Percentiles rank a stretch among this genome's conserved stretches.
phyloP scores from a whole-genome alignment of 2,329 filamentous ascomycete species.

The Anthostomella pinea region DNA sequence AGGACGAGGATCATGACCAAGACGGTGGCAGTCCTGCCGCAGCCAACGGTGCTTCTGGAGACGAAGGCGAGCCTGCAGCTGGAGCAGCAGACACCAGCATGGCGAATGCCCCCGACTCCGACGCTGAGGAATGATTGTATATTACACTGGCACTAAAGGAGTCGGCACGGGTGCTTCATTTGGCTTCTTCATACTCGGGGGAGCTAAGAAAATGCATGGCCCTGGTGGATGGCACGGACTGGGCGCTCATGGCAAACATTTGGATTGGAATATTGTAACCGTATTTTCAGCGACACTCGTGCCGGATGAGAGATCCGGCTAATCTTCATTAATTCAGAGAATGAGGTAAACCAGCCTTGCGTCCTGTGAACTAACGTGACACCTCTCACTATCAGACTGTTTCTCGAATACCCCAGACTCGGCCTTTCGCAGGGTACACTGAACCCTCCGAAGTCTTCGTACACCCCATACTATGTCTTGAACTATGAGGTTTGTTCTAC shows the following conservation, averaged over 20 bases:
- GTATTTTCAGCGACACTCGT: neutral
- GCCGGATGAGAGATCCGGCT: slow-evolving; percentile 1
- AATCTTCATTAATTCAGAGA: too few relatives aligned
- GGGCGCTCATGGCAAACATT: slow-evolving; percentile 6
- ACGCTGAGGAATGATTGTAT: slow-evolving; percentile 31
- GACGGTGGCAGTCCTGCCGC: slow-evolving; percentile 28
- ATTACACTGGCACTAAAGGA: slow-evolving; percentile 4
- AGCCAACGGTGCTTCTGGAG: slow-evolving; percentile 14
- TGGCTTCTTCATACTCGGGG: neutral
- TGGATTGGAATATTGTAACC: slow-evolving; percentile 7
- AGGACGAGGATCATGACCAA: slow-evolving; percentile 43
- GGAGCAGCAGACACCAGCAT: slow-evolving; percentile 32
- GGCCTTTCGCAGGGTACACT: too few relatives aligned
- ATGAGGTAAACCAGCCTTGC: too few relatives aligned
- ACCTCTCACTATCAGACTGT: too few relatives aligned
- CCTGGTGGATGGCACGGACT: slow-evolving; percentile 3
- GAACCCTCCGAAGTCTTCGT: too few relatives aligned
- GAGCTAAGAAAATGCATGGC: too few relatives aligned
- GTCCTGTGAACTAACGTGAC: too few relatives aligned
- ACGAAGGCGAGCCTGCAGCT: slow-evolving; percentile 18
- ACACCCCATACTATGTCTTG: too few relatives aligned
- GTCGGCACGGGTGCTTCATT: neutral
- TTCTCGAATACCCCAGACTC: too few relatives aligned
- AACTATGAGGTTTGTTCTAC: too few relatives aligned
- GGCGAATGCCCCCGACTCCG: slow-evolving; percentile 33